Evolutionary conservation across 305 asterid species (phyloP).

Genomic region (Rubia occidens): DNA sequence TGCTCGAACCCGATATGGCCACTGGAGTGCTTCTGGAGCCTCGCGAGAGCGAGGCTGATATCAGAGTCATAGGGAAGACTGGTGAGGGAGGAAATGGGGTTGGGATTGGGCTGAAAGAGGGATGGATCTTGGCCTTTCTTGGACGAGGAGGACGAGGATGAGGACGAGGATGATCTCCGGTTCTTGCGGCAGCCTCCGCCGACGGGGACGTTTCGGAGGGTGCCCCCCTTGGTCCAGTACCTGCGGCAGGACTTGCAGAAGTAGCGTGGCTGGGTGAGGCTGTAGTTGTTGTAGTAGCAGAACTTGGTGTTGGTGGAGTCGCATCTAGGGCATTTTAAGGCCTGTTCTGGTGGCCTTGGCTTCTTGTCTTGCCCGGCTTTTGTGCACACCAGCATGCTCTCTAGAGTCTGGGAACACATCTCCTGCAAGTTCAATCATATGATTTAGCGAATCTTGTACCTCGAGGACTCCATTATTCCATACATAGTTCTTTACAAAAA

Average conservation of each 20-base stretch:
- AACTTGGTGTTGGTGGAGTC: constrained; percentile 80
- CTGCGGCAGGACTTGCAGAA: constrained; percentile 82
- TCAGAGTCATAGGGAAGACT: constrained; percentile 34
- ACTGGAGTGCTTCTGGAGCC: constrained; percentile 44
- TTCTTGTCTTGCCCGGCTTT: constrained; percentile 57
- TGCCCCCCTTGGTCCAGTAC: constrained; percentile 94
- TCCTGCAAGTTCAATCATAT: constrained; percentile 32
- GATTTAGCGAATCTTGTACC: no score
- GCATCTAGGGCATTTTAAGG: constrained; percentile 73
- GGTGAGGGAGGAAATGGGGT: constrained; percentile 20
- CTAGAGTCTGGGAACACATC: constrained; percentile 58
- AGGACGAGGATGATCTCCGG: constrained; percentile 30
- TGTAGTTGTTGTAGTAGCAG: constrained; percentile 84
- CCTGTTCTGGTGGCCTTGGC: constrained; percentile 45
- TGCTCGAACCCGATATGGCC: constrained; percentile 29
- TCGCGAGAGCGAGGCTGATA: constrained; percentile 48
- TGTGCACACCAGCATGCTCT: constrained; percentile 62
- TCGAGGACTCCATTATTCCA: no score
- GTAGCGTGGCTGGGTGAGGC: constrained; percentile 81
- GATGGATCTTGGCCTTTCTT: constrained; percentile 39
- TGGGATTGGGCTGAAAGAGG: neutral
- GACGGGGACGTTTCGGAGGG: constrained; percentile 75
- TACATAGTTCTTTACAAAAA: no score
- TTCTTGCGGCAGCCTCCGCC: constrained; percentile 84
- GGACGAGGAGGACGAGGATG: constrained; percentile 30